phyloP scores from a whole-genome alignment of 805 yeast species.

The Barnettozyma sucrosica region DNA sequence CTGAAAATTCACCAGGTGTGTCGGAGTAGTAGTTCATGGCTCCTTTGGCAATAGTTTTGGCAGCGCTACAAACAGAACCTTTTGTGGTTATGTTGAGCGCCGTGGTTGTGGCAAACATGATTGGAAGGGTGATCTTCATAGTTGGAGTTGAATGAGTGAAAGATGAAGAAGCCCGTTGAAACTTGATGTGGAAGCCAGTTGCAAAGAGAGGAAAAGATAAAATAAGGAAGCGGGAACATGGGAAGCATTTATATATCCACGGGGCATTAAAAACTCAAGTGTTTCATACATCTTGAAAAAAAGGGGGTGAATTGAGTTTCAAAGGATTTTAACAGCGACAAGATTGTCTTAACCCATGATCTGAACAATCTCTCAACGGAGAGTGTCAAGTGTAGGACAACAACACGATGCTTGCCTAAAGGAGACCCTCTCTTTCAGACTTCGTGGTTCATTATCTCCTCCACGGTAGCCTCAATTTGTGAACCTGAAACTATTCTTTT shows the following conservation, averaged over 20 bases:
- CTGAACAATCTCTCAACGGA: background rate
- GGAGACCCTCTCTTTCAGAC: no score
- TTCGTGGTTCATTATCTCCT: background rate
- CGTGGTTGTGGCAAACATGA: background rate
- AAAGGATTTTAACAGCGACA: background rate
- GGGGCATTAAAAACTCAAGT: background rate
- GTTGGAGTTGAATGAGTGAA: background rate
- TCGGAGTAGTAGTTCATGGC: conserved; percentile 62
- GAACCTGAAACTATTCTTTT: background rate
- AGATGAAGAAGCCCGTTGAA: background rate
- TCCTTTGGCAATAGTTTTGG: conserved; percentile 54
- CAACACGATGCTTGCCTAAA: background rate
- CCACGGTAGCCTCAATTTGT: no score
- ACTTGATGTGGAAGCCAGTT: background rate
- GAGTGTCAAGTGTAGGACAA: background rate
- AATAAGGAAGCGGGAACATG: background rate
- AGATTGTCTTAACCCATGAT: background rate
- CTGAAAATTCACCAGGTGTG: conserved; percentile 49
- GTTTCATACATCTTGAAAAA: background rate
- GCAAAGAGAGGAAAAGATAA: background rate
- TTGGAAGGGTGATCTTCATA: background rate
- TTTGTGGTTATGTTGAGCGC: conserved; percentile 24
- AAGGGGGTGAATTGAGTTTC: background rate
- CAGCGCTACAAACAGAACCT: conserved; percentile 35
- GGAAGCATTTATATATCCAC: background rate